Evolutionary conservation across 768 basidiomycete species (phyloP).

Genomic region (Tremella yokohamensis): DNA sequence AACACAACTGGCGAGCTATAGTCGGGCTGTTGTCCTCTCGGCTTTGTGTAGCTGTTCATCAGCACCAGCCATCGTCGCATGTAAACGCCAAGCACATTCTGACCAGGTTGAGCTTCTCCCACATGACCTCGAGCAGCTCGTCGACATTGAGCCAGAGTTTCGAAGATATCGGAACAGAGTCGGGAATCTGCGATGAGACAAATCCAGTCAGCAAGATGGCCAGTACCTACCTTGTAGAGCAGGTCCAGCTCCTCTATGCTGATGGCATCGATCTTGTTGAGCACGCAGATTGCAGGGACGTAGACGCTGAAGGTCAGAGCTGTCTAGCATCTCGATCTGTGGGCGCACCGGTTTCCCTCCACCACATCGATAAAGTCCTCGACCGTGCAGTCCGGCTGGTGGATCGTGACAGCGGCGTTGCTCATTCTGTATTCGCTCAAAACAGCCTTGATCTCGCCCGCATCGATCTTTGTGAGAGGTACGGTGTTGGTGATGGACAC

Average conservation of each 20-base stretch:
- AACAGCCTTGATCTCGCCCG: conserved; percentile 92
- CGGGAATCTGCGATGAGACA: conserved; percentile 63
- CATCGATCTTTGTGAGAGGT: conserved; percentile 89
- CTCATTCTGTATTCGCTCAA: conserved; percentile 81
- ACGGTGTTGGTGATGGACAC: conserved; percentile 95
- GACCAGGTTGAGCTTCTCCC: conserved; percentile 85
- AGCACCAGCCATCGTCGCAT: conserved; percentile 1
- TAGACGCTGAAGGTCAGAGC: conserved; percentile 63
- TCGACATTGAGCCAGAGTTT: conserved; percentile 95
- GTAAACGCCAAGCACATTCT: conserved; percentile 59
- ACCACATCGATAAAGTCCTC: conserved; percentile 97
- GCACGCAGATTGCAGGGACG: conserved; percentile 83
- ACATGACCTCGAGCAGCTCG: conserved; percentile 88
- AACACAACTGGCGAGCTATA: conserved; percentile 88
- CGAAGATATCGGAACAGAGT: conserved; percentile 91
- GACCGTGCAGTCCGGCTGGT: conserved; percentile 83
- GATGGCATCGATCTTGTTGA: conserved; percentile 86
- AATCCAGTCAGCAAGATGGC: background rate
- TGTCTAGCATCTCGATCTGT: background rate
- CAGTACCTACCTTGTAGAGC: conserved; percentile 56
- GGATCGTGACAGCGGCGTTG: conserved; percentile 87
- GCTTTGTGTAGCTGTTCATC: conserved; percentile 69
- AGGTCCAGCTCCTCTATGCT: conserved; percentile 97
- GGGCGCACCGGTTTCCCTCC: conserved; percentile 78
- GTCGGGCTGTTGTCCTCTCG: conserved; percentile 83